Evolutionary conservation across 1,284 basidiomycete species (phyloP).

Genomic region (Malassezia obtusa): DNA sequence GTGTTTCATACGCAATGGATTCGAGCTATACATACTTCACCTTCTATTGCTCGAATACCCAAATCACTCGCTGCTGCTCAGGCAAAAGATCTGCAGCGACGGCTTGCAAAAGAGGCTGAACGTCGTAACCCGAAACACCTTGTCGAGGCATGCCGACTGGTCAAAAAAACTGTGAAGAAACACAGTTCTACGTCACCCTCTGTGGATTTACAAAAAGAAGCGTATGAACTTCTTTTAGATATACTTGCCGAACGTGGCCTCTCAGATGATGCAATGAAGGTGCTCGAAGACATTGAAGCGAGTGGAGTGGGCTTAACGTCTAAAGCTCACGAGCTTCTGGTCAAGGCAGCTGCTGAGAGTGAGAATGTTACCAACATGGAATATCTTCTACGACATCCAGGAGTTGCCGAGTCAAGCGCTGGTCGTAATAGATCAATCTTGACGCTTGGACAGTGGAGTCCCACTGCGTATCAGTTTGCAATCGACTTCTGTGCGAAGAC

Average conservation of each 20-base stretch:
- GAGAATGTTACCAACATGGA: neutral
- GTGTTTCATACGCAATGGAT: neutral
- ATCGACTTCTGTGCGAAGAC: constrained; percentile 21
- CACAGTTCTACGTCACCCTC: neutral
- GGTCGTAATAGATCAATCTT: neutral
- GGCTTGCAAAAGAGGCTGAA: neutral
- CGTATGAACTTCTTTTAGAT: neutral
- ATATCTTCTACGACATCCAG: neutral
- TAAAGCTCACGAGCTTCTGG: neutral
- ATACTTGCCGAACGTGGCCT: constrained; percentile 19
- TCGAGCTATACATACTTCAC: neutral
- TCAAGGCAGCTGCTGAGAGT: neutral
- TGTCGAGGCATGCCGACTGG: neutral
- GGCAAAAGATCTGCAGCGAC: neutral
- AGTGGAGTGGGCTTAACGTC: constrained; percentile 6
- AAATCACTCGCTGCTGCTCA: neutral
- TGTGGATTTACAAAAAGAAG: neutral
- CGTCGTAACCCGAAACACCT: neutral
- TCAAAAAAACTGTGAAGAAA: neutral
- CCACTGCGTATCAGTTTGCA: constrained; percentile 3
- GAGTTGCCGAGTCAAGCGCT: neutral
- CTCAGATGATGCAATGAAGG: constrained; percentile 16
- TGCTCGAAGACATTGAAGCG: constrained; percentile 25
- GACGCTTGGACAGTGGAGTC: neutral
- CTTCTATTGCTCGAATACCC: neutral